Evolutionary conservation across 805 yeast genomes (phyloP).

Genomic region (Dipodascus geniculatus): DNA sequence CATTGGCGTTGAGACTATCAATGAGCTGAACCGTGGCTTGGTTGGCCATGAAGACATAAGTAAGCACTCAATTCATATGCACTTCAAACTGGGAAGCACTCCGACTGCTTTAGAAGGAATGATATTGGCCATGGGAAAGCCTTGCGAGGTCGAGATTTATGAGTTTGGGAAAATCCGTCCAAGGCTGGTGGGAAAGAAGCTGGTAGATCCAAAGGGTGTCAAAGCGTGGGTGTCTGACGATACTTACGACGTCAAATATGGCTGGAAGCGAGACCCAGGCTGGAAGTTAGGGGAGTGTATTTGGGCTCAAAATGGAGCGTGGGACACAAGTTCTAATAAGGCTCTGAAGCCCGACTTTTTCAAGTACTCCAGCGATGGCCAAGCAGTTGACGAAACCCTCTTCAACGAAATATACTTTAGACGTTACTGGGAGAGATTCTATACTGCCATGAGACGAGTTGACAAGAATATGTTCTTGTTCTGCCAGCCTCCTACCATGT

Average conservation of each 20-base stretch:
- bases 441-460: slow-evolving; percentile 26
- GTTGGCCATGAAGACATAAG: slow-evolving; percentile 49
- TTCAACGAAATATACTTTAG: slow-evolving; percentile 50
- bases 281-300: slow-evolving; percentile 72
- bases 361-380: slow-evolving; percentile 11
- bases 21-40: slow-evolving; percentile 76
- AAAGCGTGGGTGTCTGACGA: slow-evolving; percentile 51
- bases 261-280: slow-evolving; percentile 46
- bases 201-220: slow-evolving; percentile 53
- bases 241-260: slow-evolving; percentile 41
- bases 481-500: slow-evolving; percentile 73
- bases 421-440: slow-evolving; percentile 43
- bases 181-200: slow-evolving; percentile 39
- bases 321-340: slow-evolving; percentile 37
- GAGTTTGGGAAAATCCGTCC: slow-evolving; percentile 67
- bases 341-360: slow-evolving; percentile 43
- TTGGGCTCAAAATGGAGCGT: slow-evolving; percentile 67
- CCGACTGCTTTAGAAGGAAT: slow-evolving; percentile 69
- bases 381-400: slow-evolving; percentile 13
- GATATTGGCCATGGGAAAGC: slow-evolving; percentile 62
- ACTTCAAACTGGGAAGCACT: slow-evolving; percentile 61
- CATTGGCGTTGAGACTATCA: slow-evolving; percentile 72
- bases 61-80: slow-evolving; percentile 34
- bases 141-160: slow-evolving; percentile 56
- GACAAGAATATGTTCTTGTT: slow-evolving; percentile 41